Evolutionary conservation across 176 grass and related monocot species (phyloP).

Genomic region (Rhynchospora breviuscula): DNA sequence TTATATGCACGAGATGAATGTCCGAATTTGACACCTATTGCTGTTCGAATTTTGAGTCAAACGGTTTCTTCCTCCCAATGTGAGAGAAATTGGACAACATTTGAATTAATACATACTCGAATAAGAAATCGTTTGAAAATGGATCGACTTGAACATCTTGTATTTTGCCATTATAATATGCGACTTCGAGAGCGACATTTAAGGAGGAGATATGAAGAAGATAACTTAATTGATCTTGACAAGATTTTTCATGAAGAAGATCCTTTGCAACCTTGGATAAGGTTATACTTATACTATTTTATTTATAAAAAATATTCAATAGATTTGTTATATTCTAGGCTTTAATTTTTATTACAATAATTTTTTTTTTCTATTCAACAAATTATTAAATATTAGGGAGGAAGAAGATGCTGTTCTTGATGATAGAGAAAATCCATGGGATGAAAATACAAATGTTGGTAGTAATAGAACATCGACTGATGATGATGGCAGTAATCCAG

Average conservation of each 20-base stretch:
- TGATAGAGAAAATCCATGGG: no score
- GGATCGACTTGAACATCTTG: background rate
- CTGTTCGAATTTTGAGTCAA: background rate
- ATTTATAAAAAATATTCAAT: no score
- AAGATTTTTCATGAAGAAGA: constrained; percentile 7
- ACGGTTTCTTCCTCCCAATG: background rate
- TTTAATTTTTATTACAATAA: no score
- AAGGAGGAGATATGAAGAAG: background rate
- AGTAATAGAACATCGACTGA: no score
- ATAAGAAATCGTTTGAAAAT: background rate
- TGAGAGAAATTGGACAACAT: background rate
- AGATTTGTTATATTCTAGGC: no score
- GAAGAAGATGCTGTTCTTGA: no score
- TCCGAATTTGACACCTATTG: background rate
- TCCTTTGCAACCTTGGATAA: background rate
- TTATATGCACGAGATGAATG: background rate
- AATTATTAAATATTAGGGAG: no score
- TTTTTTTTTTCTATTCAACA: no score
- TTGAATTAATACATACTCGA: background rate
- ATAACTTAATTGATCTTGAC: background rate
- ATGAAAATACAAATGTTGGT: no score
- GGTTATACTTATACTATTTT: background rate
- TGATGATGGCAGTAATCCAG: no score
- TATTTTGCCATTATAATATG: constrained; percentile 11
- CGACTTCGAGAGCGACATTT: background rate